These are phyloP conservation scores for Globisporangium iwayamae DNA, from an alignment of 352 stramenopile genomes.

Conservation along the genomic window DNA sequence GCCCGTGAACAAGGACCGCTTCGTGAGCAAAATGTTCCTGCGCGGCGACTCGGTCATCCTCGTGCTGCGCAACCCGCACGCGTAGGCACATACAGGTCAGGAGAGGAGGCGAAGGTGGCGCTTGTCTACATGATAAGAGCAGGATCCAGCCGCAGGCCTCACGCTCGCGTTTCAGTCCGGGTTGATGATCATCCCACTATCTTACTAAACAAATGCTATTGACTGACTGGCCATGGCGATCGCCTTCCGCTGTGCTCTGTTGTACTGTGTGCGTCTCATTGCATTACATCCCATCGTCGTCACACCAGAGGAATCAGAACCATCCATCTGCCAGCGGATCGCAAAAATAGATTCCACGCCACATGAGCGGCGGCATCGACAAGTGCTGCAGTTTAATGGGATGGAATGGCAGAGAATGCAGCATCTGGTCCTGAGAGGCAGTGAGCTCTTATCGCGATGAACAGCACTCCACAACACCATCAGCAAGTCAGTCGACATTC, in stretches of 20 bases:
- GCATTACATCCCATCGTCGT: not conserved
- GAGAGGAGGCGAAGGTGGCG: not conserved
- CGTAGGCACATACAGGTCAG: slow-evolving; percentile 28
- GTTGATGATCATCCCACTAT: slow-evolving; percentile 6
- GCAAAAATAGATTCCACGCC: slow-evolving; percentile 11
- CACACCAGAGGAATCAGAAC: slow-evolving; percentile 1
- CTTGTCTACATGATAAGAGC: not conserved
- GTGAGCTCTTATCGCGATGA: slow-evolving; percentile 2
- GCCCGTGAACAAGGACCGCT: slow-evolving; percentile 98
- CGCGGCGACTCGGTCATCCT: slow-evolving; percentile 99
- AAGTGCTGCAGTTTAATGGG: too few species aligned
- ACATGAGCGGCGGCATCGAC: not conserved
- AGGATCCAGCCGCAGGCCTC: not conserved
- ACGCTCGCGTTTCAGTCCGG: not conserved
- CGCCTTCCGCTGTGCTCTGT: not conserved
- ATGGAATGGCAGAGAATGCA: slow-evolving; percentile 1
- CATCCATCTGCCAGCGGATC: slow-evolving; percentile 2
- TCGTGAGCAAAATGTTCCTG: slow-evolving; percentile 99
- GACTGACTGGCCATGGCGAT: slow-evolving; percentile 8
- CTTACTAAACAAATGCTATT: slow-evolving; percentile 16
- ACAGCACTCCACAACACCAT: not conserved
- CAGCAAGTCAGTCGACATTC: not conserved
- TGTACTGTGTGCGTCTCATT: not conserved
- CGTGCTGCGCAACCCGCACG: slow-evolving; percentile 96
- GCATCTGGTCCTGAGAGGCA: not conserved